Evolutionary conservation across 2,329 filamentous ascomycete genomes (phyloP).

Genomic region (Penicillium sp.): DNA sequence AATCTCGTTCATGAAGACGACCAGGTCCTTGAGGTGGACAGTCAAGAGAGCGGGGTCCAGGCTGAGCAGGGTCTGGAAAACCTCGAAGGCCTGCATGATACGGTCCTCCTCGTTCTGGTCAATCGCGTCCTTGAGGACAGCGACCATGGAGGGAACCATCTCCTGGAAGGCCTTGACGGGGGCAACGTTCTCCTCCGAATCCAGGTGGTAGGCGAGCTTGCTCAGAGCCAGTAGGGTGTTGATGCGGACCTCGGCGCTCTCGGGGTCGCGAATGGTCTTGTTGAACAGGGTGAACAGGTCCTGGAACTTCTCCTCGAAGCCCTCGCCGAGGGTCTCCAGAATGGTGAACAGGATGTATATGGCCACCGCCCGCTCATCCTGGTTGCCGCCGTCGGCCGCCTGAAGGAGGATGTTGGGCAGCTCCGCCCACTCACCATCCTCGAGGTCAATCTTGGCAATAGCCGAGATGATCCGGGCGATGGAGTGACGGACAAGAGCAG

Average conservation of each 20-base stretch:
- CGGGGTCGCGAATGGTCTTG: slow-evolving; percentile 84
- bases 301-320: slow-evolving; percentile 77
- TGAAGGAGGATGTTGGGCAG: slow-evolving; percentile 77
- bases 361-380: slow-evolving; percentile 82
- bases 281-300: slow-evolving; percentile 82
- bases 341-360: slow-evolving; percentile 93
- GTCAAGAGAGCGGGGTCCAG: slow-evolving; percentile 84
- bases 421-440: slow-evolving; percentile 81
- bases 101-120: slow-evolving; percentile 81
- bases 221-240: slow-evolving; percentile 92
- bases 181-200: slow-evolving; percentile 79
- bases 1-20: slow-evolving; percentile 92
- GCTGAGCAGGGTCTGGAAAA: slow-evolving; percentile 92
- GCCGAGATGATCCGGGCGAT: slow-evolving; percentile 84
- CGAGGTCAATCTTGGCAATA: slow-evolving; percentile 82
- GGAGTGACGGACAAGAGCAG: slow-evolving; percentile 77
- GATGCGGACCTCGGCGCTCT: slow-evolving; percentile 89
- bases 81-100: slow-evolving; percentile 88
- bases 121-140: slow-evolving; percentile 82
- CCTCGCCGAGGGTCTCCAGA: slow-evolving; percentile 81
- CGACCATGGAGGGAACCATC: slow-evolving; percentile 84
- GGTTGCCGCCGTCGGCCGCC: slow-evolving; percentile 72
- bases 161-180: slow-evolving; percentile 74
- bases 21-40: slow-evolving; percentile 82
- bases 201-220: slow-evolving; percentile 81